Percentiles rank a stretch among this genome's conserved stretches.
Conservation (phyloP, 805 yeast species). For the Torulaspora quercuum region DNA sequence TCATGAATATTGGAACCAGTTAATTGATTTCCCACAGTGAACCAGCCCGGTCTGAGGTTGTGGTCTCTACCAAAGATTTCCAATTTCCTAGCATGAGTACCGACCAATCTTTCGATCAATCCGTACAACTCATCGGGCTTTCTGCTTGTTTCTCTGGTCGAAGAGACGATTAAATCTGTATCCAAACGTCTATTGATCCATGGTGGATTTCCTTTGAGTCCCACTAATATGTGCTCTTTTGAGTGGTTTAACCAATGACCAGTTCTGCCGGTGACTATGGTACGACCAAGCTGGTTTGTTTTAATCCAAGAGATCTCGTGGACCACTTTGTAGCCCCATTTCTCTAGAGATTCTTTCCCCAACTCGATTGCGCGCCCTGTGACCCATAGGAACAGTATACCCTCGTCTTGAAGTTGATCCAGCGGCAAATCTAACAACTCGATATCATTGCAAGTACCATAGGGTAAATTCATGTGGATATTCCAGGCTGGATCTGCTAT, state of each 20-base stretch:
- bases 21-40: constrained; percentile 79
- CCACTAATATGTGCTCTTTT: constrained; percentile 84
- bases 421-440: constrained; percentile 68
- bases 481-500: constrained; percentile 97
- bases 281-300: constrained; percentile 79
- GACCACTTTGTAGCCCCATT: constrained; percentile 77
- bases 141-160: constrained; percentile 82
- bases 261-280: constrained; percentile 92
- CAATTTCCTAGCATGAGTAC: constrained; percentile 68
- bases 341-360: constrained; percentile 69
- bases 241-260: constrained; percentile 98
- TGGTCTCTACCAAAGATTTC: constrained; percentile 89
- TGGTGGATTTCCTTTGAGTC: constrained; percentile 71
- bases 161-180: constrained; percentile 71
- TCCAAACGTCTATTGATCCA: constrained; percentile 71
- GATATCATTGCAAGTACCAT: constrained; percentile 72
- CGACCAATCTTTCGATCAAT: constrained; percentile 80
- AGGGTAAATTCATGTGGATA: constrained; percentile 82
- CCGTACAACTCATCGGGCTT: constrained; percentile 91
- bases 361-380: constrained; percentile 91
- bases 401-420: constrained; percentile 72
- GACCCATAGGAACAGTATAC: constrained; percentile 84
- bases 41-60: constrained; percentile 86
- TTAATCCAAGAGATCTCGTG: constrained; percentile 91
- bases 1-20: constrained; percentile 58